These are phyloP conservation scores for Theobroma grandiflorum DNA, from an alignment of 441 rosid genomes.

Conservation along the genomic window DNA sequence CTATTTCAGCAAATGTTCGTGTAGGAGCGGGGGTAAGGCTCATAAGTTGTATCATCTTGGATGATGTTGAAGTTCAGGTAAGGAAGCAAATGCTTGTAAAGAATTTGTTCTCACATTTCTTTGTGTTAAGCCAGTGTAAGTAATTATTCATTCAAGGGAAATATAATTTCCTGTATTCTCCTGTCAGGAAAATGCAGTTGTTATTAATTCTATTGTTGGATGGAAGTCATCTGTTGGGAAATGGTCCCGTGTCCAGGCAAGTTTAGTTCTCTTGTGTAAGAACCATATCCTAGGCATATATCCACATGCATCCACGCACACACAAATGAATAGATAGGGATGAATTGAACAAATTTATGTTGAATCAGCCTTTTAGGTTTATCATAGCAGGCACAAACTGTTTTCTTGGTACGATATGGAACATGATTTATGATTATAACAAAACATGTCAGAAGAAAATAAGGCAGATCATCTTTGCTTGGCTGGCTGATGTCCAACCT, in stretches of 20 bases:
- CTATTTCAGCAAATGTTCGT: constrained; percentile 64
- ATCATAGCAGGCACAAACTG: neutral
- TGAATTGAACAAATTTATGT: neutral
- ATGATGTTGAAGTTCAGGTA: constrained; percentile 74
- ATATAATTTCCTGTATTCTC: constrained; percentile 9
- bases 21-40: constrained; percentile 67
- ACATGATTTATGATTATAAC: neutral
- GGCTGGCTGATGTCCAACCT: constrained; percentile 20
- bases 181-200: constrained; percentile 75
- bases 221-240: constrained; percentile 84
- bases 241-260: constrained; percentile 87
- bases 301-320: neutral
- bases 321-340: neutral
- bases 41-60: constrained; percentile 74
- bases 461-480: neutral
- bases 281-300: neutral
- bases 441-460: neutral
- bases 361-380: neutral
- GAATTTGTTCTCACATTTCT: neutral
- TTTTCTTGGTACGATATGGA: neutral
- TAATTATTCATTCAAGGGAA: neutral
- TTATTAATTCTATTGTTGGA: constrained; percentile 71
- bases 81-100: neutral
- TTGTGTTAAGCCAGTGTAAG: neutral
- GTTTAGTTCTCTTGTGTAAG: constrained; percentile 18